These are phyloP conservation scores for Fomitopsis betulina DNA, from an alignment of 1,284 basidiomycete species.

Conservation along the genomic window DNA sequence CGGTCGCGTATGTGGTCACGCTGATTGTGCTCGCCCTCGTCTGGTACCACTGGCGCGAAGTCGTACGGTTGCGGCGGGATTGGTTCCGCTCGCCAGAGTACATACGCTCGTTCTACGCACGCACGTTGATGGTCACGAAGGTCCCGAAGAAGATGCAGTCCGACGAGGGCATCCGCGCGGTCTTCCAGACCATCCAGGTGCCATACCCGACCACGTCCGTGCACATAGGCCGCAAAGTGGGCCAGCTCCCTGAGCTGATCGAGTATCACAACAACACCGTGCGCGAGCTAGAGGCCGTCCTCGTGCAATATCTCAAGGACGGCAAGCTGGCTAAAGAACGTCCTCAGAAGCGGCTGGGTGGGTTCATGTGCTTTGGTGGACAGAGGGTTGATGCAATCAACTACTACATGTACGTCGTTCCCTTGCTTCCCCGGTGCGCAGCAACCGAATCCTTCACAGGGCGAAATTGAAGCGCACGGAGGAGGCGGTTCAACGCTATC, in stretches of 20 bases:
- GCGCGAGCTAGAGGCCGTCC: conserved; percentile 73
- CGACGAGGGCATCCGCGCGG: conserved; percentile 69
- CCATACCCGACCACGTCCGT: conserved; percentile 84
- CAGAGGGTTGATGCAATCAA: conserved; percentile 79
- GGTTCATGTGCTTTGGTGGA: conserved; percentile 72
- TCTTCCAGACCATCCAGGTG: conserved; percentile 70
- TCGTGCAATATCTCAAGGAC: conserved; percentile 83
- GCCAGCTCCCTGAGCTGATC: conserved; percentile 71
- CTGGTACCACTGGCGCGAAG: conserved; percentile 70
- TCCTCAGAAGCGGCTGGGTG: conserved; percentile 71
- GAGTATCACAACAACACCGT: conserved; percentile 87
- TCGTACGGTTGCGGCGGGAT: conserved; percentile 60
- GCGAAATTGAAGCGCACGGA: conserved; percentile 74
- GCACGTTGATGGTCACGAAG: conserved; percentile 71
- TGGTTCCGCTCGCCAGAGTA: conserved; percentile 82
- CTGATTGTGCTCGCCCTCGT: conserved; percentile 60
- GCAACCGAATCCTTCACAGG: conserved; percentile 29
- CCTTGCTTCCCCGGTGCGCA: not conserved
- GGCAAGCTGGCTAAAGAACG: conserved; percentile 70
- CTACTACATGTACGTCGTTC: conserved; percentile 62
- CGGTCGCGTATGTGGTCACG: conserved; percentile 70
- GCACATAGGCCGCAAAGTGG: conserved; percentile 76
- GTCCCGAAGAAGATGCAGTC: conserved; percentile 74
- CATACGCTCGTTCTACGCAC: conserved; percentile 69
- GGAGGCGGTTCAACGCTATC: conserved; percentile 75